Conservation (phyloP, 176 grass and related monocot genomes). For the Hordeum marinum region DNA sequence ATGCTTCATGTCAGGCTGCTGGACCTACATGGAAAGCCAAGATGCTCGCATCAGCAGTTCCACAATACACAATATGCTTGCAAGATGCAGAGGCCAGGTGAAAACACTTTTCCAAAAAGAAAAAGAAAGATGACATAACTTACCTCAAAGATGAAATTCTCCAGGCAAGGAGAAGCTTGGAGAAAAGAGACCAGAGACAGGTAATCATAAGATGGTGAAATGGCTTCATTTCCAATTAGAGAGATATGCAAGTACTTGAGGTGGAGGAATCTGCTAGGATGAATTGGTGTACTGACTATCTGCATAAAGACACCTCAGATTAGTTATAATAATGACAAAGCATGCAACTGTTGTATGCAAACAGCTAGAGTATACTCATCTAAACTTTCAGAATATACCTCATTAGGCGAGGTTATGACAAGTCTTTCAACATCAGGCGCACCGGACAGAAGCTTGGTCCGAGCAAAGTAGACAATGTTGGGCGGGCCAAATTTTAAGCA, state of each 20-base stretch:
- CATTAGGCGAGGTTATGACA: background rate
- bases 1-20: too few species aligned
- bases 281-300: background rate
- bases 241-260: background rate
- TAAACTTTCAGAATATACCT: background rate
- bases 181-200: conserved; percentile 8
- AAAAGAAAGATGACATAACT: too few species aligned
- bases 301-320: background rate
- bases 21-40: too few species aligned
- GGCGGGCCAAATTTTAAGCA: too few species aligned
- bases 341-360: background rate
- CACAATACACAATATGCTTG: too few species aligned
- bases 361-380: background rate
- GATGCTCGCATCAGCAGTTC: too few species aligned
- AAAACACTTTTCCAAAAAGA: too few species aligned
- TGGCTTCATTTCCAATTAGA: too few species aligned
- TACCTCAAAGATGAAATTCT: background rate
- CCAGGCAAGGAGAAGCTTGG: background rate
- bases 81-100: too few species aligned
- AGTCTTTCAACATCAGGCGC: conserved; percentile 4
- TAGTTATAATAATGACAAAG: background rate
- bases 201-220: background rate
- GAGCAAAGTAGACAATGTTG: background rate
- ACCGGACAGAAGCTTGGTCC: background rate
- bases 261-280: background rate